Percentiles rank a stretch among this genome's conserved stretches.
phyloP scores from a whole-genome alignment of 1,284 basidiomycete species.

The Athelia psychrophila region DNA sequence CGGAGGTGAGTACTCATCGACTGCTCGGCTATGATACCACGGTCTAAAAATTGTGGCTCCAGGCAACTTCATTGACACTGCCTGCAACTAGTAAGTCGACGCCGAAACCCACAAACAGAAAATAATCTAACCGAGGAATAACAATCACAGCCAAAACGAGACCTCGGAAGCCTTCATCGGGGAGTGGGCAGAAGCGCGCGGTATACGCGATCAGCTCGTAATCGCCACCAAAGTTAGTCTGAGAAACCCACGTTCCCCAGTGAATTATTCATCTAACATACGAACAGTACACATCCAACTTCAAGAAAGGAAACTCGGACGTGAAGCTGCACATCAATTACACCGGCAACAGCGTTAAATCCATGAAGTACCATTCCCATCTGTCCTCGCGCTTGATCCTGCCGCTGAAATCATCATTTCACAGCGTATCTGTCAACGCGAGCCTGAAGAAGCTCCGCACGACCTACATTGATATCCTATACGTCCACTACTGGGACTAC shows the following conservation, averaged over 20 bases:
- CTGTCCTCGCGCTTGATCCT: no score
- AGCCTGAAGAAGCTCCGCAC: slow-evolving; percentile 58
- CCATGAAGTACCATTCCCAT: no score
- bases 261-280: not conserved
- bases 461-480: slow-evolving; percentile 50
- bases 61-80: slow-evolving; percentile 33
- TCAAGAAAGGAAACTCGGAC: slow-evolving; percentile 24
- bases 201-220: slow-evolving; percentile 33
- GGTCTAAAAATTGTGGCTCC: slow-evolving; percentile 33
- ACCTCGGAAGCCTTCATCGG: slow-evolving; percentile 34
- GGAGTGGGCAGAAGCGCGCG: slow-evolving; percentile 32
- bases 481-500: slow-evolving; percentile 56
- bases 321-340: slow-evolving; percentile 37
- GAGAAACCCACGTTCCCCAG: not conserved
- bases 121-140: not conserved
- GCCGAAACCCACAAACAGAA: no score
- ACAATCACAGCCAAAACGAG: slow-evolving; percentile 24
- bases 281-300: slow-evolving; percentile 31
- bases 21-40: slow-evolving; percentile 27
- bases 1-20: slow-evolving; percentile 30
- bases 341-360: slow-evolving; percentile 46
- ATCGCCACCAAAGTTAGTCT: slow-evolving; percentile 27
- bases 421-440: slow-evolving; percentile 37
- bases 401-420: no score
- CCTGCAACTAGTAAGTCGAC: slow-evolving; percentile 24